Evolutionary conservation across 495 filamentous ascomycete species (phyloP).

Genomic region (Parmelia sp.): DNA sequence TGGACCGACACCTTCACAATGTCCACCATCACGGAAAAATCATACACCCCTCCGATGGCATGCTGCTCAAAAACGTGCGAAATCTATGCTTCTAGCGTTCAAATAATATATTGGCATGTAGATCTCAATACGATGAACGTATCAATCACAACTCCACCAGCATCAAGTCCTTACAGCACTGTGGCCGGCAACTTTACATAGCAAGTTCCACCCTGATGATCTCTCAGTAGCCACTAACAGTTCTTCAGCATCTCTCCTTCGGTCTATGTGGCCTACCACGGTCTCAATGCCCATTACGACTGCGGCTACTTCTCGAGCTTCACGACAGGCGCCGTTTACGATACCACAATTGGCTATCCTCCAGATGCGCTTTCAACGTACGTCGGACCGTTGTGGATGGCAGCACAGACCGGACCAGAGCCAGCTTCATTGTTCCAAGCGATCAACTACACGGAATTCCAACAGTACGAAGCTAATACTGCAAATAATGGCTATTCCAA

Average conservation of each 20-base stretch:
- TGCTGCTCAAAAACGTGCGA: slow-evolving; percentile 3
- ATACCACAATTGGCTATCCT: neutral
- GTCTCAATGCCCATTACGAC: neutral
- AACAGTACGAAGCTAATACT: neutral
- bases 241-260: slow-evolving; percentile 6
- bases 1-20: neutral
- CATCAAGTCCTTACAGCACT: neutral
- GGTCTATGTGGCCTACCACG: slow-evolving; percentile 5
- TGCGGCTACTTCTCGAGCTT: slow-evolving; percentile 2
- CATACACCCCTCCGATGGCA: neutral
- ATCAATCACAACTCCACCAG: neutral
- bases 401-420: neutral
- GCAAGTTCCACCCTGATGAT: neutral
- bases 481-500: neutral
- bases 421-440: neutral
- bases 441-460: neutral
- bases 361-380: neutral
- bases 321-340: neutral
- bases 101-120: slow-evolving; percentile 3
- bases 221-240: neutral
- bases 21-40: neutral
- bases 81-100: slow-evolving; percentile 3
- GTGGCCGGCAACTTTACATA: neutral
- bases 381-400: neutral
- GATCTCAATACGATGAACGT: neutral